phyloP scores from a whole-genome alignment of 2,329 filamentous ascomycete species.

The Verticillium alfalfae region DNA sequence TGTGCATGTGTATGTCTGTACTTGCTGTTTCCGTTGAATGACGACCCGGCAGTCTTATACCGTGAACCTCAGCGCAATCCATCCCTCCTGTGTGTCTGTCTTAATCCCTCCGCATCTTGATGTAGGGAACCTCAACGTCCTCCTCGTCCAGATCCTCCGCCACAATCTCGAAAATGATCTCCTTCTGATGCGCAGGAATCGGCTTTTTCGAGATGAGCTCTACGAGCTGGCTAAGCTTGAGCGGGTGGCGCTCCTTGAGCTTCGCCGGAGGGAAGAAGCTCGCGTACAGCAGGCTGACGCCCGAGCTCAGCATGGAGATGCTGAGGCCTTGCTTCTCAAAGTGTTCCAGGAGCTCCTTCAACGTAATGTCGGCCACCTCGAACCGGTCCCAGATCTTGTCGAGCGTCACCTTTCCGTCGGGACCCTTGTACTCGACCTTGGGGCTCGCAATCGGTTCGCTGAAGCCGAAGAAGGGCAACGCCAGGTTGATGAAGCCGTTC shows the following conservation, averaged over 20 bases:
- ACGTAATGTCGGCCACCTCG: conserved; percentile 78
- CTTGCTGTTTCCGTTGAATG: neutral
- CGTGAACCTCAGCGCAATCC: neutral
- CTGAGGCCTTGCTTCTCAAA: conserved; percentile 77
- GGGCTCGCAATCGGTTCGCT: conserved; percentile 92
- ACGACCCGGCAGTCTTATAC: neutral
- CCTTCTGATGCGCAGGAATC: conserved; percentile 86
- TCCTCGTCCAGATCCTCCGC: conserved; percentile 84
- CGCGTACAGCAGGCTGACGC: conserved; percentile 89
- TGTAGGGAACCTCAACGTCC: conserved; percentile 95
- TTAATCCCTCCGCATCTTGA: conserved; percentile 71
- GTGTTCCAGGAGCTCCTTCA: conserved; percentile 75
- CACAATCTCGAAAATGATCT: conserved; percentile 94
- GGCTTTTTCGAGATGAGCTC: conserved; percentile 88
- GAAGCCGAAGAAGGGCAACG: conserved; percentile 96
- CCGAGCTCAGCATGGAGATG: conserved; percentile 94
- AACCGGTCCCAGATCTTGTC: conserved; percentile 99
- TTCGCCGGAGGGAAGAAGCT: conserved; percentile 78
- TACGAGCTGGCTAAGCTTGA: conserved; percentile 86
- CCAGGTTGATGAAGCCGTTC: conserved; percentile 96
- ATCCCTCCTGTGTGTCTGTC: neutral
- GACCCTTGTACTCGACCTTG: conserved; percentile 83
- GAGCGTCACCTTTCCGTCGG: conserved; percentile 71
- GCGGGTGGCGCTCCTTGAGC: conserved; percentile 72
- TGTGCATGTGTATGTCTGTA: neutral